phyloP scores from a whole-genome alignment of 495 filamentous ascomycete genomes.

The Neurospora intermedia region DNA sequence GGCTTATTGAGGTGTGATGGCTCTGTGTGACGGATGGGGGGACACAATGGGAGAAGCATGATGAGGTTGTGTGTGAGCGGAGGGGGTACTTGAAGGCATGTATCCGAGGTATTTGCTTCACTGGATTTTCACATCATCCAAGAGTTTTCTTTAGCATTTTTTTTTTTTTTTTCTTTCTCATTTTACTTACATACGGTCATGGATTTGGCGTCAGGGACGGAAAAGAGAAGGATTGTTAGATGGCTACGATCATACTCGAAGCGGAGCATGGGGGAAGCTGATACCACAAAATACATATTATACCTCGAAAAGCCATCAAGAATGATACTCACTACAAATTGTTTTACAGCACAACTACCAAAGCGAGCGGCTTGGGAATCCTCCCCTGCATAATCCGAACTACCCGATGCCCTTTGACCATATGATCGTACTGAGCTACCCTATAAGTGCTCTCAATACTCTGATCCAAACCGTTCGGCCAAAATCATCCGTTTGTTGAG shows the following conservation, averaged over 20 bases:
- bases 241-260: not conserved
- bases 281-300: not conserved
- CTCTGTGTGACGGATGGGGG: not conserved
- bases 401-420: not conserved
- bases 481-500: not conserved
- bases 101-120: not conserved
- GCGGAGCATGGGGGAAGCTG: not conserved
- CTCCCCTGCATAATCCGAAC: not conserved
- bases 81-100: not conserved
- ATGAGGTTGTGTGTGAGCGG: not conserved
- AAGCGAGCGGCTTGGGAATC: not conserved
- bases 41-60: not conserved
- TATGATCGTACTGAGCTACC: not conserved
- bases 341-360: not conserved
- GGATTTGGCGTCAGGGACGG: not conserved
- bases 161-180: no score
- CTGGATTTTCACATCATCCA: not conserved
- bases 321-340: not conserved
- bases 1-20: slow-evolving; percentile 3
- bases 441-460: not conserved
- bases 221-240: not conserved
- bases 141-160: not conserved
- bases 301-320: not conserved
- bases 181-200: not conserved
- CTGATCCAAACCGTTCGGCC: not conserved